Conservation (phyloP, 805 yeast species). For the Citeromyces nyonsensis region DNA sequence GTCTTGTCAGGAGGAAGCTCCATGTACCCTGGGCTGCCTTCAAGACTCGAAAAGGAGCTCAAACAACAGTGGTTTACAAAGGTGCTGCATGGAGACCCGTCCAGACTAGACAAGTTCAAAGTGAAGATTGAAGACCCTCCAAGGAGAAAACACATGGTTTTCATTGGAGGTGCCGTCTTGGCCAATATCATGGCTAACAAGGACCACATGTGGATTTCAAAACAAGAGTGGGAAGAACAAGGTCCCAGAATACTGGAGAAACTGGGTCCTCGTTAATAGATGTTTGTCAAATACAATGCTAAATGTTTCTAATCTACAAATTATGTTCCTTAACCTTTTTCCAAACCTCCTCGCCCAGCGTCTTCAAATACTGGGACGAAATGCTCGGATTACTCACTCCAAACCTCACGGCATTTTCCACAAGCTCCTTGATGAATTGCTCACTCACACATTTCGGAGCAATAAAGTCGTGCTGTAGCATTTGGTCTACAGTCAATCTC, state of each 20-base stretch:
- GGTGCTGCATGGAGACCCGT: constrained; percentile 76
- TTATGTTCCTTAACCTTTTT: constrained; percentile 18
- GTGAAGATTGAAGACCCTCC: constrained; percentile 98
- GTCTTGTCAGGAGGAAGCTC: constrained; percentile 96
- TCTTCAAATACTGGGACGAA: constrained; percentile 21
- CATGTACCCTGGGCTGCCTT: constrained; percentile 97
- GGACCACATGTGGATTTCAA: constrained; percentile 95
- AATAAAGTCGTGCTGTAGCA: constrained; percentile 48
- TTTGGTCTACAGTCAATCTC: constrained; percentile 48
- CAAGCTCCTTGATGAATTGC: constrained; percentile 50
- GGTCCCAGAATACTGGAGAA: constrained; percentile 77
- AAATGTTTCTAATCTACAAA: constrained; percentile 1
- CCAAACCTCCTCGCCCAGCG: constrained; percentile 43
- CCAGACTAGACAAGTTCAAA: constrained; percentile 80
- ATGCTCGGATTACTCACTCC: constrained; percentile 31
- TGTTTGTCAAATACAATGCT: not conserved
- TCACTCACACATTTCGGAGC: constrained; percentile 62
- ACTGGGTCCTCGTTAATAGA: constrained; percentile 72
- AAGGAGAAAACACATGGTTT: constrained; percentile 96
- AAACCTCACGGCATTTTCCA: constrained; percentile 62
- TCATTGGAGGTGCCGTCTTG: constrained; percentile 95
- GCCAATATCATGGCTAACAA: constrained; percentile 97
- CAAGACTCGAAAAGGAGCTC: constrained; percentile 87
- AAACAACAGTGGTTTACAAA: constrained; percentile 91
- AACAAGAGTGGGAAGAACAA: constrained; percentile 95